phyloP scores from a whole-genome alignment of 2,329 filamentous ascomycete species.

The Chrysoporthe deuterocubensis region DNA sequence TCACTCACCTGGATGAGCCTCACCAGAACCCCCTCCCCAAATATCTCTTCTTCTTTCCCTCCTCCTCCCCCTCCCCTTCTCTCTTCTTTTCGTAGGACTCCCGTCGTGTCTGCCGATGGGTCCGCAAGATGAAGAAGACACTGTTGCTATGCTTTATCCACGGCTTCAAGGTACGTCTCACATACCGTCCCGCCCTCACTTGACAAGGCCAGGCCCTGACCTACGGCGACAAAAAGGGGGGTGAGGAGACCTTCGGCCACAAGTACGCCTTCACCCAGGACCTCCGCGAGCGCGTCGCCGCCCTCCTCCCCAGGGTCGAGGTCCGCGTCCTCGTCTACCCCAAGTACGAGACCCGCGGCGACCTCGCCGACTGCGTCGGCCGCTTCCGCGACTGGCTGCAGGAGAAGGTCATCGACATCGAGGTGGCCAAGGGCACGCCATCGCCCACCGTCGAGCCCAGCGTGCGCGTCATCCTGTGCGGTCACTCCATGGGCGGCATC shows the following conservation, averaged over 20 bases:
- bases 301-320: constrained; percentile 69
- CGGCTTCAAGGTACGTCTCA: constrained; percentile 72
- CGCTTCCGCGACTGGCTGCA: constrained; percentile 83
- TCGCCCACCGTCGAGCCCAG: constrained; percentile 87
- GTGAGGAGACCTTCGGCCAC: constrained; percentile 75
- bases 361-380: constrained; percentile 71
- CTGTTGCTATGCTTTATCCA: constrained; percentile 83
- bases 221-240: constrained; percentile 56
- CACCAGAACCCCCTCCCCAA: background rate
- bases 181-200: background rate
- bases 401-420: constrained; percentile 91
- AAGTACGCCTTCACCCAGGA: constrained; percentile 71
- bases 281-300: constrained; percentile 65
- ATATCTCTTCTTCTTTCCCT: background rate
- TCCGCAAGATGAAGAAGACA: constrained; percentile 71
- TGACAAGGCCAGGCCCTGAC: background rate
- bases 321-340: constrained; percentile 75
- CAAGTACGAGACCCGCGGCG: constrained; percentile 79
- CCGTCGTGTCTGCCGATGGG: constrained; percentile 33
- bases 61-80: background rate
- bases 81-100: background rate
- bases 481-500: constrained; percentile 92
- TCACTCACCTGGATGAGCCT: background rate
- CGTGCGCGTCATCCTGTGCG: constrained; percentile 79
- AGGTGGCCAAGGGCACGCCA: constrained; percentile 78